These are phyloP conservation scores for Naganishia randhawae DNA, from an alignment of 768 basidiomycete genomes.

Conservation along the genomic window DNA sequence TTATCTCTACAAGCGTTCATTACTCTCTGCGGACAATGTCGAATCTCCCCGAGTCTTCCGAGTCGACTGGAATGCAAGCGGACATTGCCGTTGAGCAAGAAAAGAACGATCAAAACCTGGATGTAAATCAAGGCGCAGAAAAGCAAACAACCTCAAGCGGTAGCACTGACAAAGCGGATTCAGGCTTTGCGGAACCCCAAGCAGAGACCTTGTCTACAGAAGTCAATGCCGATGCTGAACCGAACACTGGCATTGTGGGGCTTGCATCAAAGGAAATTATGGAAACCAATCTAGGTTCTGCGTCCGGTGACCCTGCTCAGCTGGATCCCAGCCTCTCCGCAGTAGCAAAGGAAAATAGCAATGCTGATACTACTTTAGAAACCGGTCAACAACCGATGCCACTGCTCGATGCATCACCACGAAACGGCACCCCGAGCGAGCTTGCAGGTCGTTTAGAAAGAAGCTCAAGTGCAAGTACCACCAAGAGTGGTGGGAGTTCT, in stretches of 20 bases:
- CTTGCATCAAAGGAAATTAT: too few species aligned
- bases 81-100: not conserved
- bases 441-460: not conserved
- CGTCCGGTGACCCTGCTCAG: slow-evolving; percentile 8
- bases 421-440: not conserved
- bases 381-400: not conserved
- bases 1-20: not conserved
- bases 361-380: not conserved
- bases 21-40: not conserved
- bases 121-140: not conserved
- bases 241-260: not conserved
- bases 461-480: not conserved
- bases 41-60: not conserved
- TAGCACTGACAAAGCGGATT: not conserved
- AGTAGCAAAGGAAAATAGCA: not conserved
- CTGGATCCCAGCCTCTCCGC: not conserved
- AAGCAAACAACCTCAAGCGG: not conserved
- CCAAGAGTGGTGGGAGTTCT: slow-evolving; percentile 10
- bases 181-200: not conserved
- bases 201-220: not conserved
- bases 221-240: not conserved
- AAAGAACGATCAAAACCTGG: not conserved
- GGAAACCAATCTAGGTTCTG: not conserved
- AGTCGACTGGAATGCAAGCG: not conserved
- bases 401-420: not conserved